Evolutionary conservation across 2,329 filamentous ascomycete genomes (phyloP).

Genomic region (Alternaria solani): DNA sequence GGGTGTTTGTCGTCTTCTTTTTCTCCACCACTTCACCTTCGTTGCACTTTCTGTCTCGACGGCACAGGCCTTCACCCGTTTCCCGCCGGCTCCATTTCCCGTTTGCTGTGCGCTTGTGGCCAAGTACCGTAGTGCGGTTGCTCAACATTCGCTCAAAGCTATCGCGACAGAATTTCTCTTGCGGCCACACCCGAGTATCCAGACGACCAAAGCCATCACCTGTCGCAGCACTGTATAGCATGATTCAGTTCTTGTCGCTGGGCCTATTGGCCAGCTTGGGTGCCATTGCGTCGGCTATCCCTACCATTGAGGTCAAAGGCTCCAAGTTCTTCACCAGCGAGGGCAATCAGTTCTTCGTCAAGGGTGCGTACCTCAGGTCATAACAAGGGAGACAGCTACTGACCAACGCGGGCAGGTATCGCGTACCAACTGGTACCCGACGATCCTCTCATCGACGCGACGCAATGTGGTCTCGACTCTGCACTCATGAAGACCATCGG

Average conservation of each 20-base stretch:
- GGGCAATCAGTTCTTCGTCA: slow-evolving; percentile 84
- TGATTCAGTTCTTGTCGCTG: slow-evolving; percentile 20
- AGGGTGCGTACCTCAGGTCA: slow-evolving; percentile 62
- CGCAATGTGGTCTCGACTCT: slow-evolving; percentile 80
- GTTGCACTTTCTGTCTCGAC: not conserved
- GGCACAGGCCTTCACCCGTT: not conserved
- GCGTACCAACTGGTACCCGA: slow-evolving; percentile 72
- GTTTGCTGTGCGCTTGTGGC: not conserved
- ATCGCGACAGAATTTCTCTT: not conserved
- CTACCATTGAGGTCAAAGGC: slow-evolving; percentile 69
- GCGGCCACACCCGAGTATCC: not conserved
- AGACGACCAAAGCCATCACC: not conserved
- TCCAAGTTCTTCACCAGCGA: slow-evolving; percentile 87
- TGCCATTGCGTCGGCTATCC: slow-evolving; percentile 56
- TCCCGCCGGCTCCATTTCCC: not conserved
- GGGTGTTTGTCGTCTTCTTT: not conserved
- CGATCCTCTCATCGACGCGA: slow-evolving; percentile 78
- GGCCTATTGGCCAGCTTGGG: slow-evolving; percentile 36
- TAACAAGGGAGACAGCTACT: not conserved
- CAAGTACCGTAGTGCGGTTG: not conserved
- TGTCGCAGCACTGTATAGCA: slow-evolving; percentile 3
- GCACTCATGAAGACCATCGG: slow-evolving; percentile 80
- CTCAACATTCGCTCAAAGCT: not conserved
- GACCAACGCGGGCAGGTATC: slow-evolving; percentile 63
- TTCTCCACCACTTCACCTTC: not conserved